Percentiles rank a stretch among this genome's conserved stretches.
phyloP scores from a whole-genome alignment of 176 grass and related monocot species.

The Aegilops bicornis region DNA sequence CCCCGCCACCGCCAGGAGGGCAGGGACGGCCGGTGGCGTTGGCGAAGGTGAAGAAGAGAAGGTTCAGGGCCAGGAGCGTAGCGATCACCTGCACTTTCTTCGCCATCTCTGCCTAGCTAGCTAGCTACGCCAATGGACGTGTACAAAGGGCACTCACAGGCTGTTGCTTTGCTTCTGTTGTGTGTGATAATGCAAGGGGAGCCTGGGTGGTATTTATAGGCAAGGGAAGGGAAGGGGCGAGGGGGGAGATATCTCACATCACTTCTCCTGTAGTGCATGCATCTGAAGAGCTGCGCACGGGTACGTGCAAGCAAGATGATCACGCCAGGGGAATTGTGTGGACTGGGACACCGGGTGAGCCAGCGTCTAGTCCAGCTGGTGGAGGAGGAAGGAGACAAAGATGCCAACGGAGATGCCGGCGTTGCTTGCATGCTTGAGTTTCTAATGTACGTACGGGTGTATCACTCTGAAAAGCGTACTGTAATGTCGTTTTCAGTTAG shows the following conservation, averaged over 20 bases:
- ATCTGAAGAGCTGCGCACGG: neutral
- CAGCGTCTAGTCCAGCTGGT: neutral
- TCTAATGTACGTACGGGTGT: neutral
- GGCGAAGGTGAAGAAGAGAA: conserved; percentile 20
- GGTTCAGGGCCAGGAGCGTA: neutral
- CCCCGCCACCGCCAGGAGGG: neutral
- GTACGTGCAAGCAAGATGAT: neutral
- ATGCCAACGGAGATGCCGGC: neutral
- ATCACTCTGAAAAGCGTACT: neutral
- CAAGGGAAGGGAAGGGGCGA: too few species aligned
- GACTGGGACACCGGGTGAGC: neutral
- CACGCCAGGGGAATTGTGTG: neutral
- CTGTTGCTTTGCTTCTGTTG: neutral
- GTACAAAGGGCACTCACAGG: neutral
- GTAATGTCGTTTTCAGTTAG: neutral
- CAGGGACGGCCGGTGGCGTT: neutral
- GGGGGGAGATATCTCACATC: neutral
- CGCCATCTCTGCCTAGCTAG: neutral
- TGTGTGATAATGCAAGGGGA: neutral
- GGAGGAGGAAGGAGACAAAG: neutral
- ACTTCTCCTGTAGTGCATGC: neutral
- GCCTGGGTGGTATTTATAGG: conserved; percentile 1
- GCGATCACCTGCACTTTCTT: conserved; percentile 11
- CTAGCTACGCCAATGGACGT: neutral
- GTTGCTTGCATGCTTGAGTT: neutral